Evolutionary conservation across 176 grass and related monocot species (phyloP).

Genomic region (Aegilops longissima): DNA sequence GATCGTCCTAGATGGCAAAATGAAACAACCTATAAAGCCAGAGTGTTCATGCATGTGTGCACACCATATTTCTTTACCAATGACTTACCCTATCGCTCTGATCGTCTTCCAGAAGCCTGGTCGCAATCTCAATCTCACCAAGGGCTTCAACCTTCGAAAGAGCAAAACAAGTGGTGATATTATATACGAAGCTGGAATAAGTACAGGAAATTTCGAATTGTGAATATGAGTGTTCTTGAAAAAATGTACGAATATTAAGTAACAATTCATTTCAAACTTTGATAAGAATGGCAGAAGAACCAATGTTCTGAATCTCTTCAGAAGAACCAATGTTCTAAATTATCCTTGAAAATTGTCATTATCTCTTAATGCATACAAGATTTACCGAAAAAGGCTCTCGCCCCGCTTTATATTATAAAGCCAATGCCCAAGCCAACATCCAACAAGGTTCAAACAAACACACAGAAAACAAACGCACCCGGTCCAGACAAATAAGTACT

Average conservation of each 20-base stretch:
- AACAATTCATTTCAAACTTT: neutral
- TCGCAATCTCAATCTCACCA: conserved; percentile 95
- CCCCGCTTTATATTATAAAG: too few relatives aligned
- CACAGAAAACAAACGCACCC: too few relatives aligned
- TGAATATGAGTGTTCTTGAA: neutral
- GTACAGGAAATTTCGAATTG: neutral
- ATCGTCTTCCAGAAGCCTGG: conserved; percentile 73
- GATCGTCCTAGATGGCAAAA: conserved; percentile 65
- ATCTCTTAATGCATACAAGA: neutral
- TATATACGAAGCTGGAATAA: neutral
- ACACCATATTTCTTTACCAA: neutral
- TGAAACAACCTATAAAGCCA: neutral
- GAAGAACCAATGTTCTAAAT: conserved; percentile 9
- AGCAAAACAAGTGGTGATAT: neutral
- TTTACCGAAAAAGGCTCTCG: neutral
- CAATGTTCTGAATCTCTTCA: neutral
- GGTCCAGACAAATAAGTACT: too few relatives aligned
- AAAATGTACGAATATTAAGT: neutral
- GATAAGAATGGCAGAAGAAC: neutral
- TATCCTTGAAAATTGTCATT: neutral
- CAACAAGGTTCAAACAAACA: too few relatives aligned
- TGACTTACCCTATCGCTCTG: conserved; percentile 50
- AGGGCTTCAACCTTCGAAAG: conserved; percentile 72
- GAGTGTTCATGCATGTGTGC: neutral
- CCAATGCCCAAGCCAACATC: too few relatives aligned